Evolutionary conservation across 768 basidiomycete species (phyloP).

Genomic region (Lentinula aciculospora): DNA sequence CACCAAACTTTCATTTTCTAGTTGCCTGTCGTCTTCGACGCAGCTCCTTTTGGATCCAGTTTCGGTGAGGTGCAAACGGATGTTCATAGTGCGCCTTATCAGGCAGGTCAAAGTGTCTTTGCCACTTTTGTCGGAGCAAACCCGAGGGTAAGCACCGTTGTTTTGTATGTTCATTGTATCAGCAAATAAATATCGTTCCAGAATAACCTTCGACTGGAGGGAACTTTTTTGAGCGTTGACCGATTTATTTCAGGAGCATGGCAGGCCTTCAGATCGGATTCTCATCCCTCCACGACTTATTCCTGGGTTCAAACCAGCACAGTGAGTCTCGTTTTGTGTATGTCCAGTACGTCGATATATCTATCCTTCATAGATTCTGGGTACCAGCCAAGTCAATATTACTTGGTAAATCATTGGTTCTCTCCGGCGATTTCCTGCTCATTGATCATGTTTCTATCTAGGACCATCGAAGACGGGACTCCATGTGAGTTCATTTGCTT

Average conservation of each 20-base stretch:
- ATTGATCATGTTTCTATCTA: slow-evolving; percentile 14
- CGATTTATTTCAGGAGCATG: slow-evolving; percentile 42
- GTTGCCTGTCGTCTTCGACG: slow-evolving; percentile 61
- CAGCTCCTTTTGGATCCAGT: slow-evolving; percentile 43
- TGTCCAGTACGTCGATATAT: background rate
- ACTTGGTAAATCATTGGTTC: slow-evolving; percentile 45
- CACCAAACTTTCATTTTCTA: slow-evolving; percentile 18
- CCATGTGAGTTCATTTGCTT: slow-evolving; percentile 35
- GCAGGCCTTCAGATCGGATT: slow-evolving; percentile 61
- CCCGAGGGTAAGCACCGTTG: slow-evolving; percentile 49
- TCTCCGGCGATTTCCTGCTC: background rate
- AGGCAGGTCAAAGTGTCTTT: slow-evolving; percentile 49
- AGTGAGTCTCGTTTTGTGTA: slow-evolving; percentile 26
- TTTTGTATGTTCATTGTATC: background rate
- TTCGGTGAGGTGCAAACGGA: slow-evolving; percentile 62
- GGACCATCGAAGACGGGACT: slow-evolving; percentile 61
- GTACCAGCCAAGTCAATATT: slow-evolving; percentile 59
- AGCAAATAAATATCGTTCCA: slow-evolving; percentile 16
- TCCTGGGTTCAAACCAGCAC: slow-evolving; percentile 56
- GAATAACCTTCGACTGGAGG: slow-evolving; percentile 75
- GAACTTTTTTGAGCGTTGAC: slow-evolving; percentile 68
- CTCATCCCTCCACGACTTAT: slow-evolving; percentile 71
- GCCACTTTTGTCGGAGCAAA: slow-evolving; percentile 73
- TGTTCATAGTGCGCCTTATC: slow-evolving; percentile 46
- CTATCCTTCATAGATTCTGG: slow-evolving; percentile 36